These are phyloP conservation scores for Sphagnum magellanicum DNA, from an alignment of 228 moss, liverwort and hornwort genomes.

Conservation along the genomic window DNA sequence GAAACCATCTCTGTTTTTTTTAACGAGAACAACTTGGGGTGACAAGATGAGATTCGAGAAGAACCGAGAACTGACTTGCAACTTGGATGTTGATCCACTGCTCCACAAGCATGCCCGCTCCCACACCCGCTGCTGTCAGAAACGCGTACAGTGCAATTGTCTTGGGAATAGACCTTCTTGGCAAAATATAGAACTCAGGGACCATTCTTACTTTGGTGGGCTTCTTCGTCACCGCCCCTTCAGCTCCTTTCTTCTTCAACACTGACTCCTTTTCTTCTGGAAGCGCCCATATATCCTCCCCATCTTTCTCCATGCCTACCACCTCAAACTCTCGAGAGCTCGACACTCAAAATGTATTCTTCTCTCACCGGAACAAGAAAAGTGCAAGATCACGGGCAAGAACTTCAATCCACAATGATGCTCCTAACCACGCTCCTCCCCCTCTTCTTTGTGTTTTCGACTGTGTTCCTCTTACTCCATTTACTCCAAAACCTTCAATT, in stretches of 20 bases:
- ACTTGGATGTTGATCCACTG: conserved; percentile 53
- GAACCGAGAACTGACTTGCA: conserved; percentile 17
- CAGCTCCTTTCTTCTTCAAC: conserved; percentile 15
- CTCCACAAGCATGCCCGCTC: conserved; percentile 49
- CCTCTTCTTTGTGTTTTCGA: too few species aligned
- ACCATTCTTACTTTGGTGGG: conserved; percentile 30
- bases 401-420: too few species aligned
- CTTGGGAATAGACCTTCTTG: conserved; percentile 38
- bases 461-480: too few species aligned
- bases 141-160: conserved; percentile 44
- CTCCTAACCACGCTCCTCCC: too few species aligned
- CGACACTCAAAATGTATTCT: too few species aligned
- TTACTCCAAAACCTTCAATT: too few species aligned
- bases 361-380: too few species aligned
- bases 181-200: conserved; percentile 41
- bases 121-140: conserved; percentile 34
- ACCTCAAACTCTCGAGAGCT: too few species aligned
- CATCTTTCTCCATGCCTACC: too few species aligned
- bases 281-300: too few species aligned
- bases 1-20: background rate
- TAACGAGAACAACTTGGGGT: background rate
- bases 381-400: too few species aligned
- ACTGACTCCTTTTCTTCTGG: too few species aligned
- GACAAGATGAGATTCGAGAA: background rate
- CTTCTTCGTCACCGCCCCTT: conserved; percentile 26